These are phyloP conservation scores for Neodidymelliopsis sp. DNA, from an alignment of 2,329 filamentous ascomycete species.

Conservation along the genomic window DNA sequence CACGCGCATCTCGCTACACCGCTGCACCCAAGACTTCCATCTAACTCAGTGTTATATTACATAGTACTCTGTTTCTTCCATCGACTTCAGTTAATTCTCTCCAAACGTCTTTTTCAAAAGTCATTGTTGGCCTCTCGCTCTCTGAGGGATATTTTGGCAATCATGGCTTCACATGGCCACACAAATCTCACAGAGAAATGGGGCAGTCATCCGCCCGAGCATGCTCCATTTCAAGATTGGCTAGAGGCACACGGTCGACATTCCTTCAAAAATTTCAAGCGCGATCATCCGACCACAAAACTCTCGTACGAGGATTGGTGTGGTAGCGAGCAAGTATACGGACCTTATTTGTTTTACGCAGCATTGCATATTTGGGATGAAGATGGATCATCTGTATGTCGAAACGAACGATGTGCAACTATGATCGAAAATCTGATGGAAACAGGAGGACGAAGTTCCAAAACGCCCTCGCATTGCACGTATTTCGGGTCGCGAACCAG, in stretches of 20 bases:
- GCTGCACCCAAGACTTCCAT: slow-evolving; percentile 18
- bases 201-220: slow-evolving; percentile 1
- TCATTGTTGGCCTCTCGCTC: not conserved
- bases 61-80: slow-evolving; percentile 12
- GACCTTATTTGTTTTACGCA: slow-evolving; percentile 41
- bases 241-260: slow-evolving; percentile 7
- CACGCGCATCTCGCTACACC: slow-evolving; percentile 33
- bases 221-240: slow-evolving; percentile 12
- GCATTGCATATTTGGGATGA: slow-evolving; percentile 40
- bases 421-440: slow-evolving; percentile 25
- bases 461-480: slow-evolving; percentile 29
- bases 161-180: slow-evolving; percentile 11
- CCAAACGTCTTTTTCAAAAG: slow-evolving; percentile 1
- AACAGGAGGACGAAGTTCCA: slow-evolving; percentile 36
- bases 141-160: slow-evolving; percentile 14
- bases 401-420: not conserved
- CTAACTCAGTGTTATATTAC: slow-evolving; percentile 13
- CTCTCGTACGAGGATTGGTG: slow-evolving; percentile 44
- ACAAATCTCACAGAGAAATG: slow-evolving; percentile 2
- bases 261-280: slow-evolving; percentile 35
- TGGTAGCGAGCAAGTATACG: slow-evolving; percentile 35
- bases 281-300: slow-evolving; percentile 28
- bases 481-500: slow-evolving; percentile 32
- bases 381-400: slow-evolving; percentile 39
- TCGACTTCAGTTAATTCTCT: slow-evolving; percentile 5